Percentiles rank a stretch among this genome's conserved stretches.
Evolutionary conservation across 2,329 filamentous ascomycete genomes (phyloP).

Genomic region (Trichothecium sympodiale): DNA sequence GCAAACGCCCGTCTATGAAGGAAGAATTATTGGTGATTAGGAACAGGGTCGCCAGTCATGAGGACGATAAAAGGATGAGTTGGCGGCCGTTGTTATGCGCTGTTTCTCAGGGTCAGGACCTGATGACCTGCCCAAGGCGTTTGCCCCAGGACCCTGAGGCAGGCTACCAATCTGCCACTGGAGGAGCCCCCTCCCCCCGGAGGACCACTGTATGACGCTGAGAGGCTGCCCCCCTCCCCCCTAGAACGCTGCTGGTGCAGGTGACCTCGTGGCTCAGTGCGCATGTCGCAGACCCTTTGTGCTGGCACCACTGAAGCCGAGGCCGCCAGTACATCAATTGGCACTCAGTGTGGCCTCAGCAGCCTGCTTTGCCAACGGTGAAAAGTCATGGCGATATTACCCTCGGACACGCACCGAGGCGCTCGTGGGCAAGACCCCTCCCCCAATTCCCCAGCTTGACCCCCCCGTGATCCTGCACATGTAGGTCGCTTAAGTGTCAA

Average conservation of each 20-base stretch:
- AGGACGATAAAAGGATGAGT: background rate
- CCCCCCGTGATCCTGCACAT: too few relatives aligned
- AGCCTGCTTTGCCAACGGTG: background rate
- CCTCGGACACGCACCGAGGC: too few relatives aligned
- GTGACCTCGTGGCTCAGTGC: conserved; percentile 1
- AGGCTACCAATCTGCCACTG: background rate
- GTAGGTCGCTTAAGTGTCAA: too few relatives aligned
- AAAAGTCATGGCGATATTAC: background rate
- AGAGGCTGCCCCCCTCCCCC: background rate
- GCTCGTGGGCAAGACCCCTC: too few relatives aligned
- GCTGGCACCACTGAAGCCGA: conserved; percentile 2
- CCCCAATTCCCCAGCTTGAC: too few relatives aligned
- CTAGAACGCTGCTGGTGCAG: too few relatives aligned
- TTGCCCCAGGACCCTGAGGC: background rate
- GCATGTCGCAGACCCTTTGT: conserved; percentile 7
- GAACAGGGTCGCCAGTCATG: too few relatives aligned
- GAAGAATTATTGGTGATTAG: too few relatives aligned
- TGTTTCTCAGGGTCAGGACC: conserved; percentile 23
- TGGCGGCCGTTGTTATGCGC: background rate
- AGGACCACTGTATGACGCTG: background rate
- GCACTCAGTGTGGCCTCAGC: background rate
- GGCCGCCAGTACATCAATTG: background rate
- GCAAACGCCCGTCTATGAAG: too few relatives aligned
- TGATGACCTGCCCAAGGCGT: conserved; percentile 10
- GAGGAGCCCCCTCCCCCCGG: background rate